phyloP scores from a whole-genome alignment of 169 alveolate species.

The Plasmodium reichenowi region DNA sequence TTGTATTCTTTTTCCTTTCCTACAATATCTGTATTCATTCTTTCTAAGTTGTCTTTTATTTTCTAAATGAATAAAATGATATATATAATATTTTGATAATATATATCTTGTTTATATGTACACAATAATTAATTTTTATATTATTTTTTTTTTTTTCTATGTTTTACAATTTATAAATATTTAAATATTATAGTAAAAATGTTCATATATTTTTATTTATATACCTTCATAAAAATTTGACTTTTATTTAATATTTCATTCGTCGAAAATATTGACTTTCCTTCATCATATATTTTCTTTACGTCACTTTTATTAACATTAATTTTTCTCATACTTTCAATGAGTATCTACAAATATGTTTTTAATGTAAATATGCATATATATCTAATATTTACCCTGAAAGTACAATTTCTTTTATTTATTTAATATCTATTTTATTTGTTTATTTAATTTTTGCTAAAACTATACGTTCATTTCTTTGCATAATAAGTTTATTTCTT shows the following conservation, averaged over 20 bases:
- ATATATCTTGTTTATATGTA: neutral
- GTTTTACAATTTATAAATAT: neutral
- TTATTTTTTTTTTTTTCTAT: neutral
- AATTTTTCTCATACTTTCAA: constrained; percentile 58
- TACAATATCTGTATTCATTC: constrained; percentile 56
- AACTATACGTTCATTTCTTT: constrained; percentile 62
- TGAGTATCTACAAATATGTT: constrained; percentile 23
- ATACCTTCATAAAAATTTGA: constrained; percentile 59
- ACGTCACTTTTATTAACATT: constrained; percentile 49
- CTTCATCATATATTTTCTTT: constrained; percentile 59
- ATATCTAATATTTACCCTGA: neutral
- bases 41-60: constrained; percentile 54
- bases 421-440: neutral
- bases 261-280: constrained; percentile 42
- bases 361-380: neutral
- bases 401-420: no score
- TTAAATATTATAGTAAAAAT: neutral
- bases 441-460: constrained; percentile 3
- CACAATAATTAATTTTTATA: neutral
- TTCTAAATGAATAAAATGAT: constrained; percentile 21
- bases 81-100: neutral
- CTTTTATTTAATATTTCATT: constrained; percentile 46
- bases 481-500: constrained; percentile 29
- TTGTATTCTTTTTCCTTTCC: constrained; percentile 68
- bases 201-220: neutral